Base-by-base conservation (phyloP, 495 filamentous ascomycete species). In the Penicillium turbatum region DNA sequence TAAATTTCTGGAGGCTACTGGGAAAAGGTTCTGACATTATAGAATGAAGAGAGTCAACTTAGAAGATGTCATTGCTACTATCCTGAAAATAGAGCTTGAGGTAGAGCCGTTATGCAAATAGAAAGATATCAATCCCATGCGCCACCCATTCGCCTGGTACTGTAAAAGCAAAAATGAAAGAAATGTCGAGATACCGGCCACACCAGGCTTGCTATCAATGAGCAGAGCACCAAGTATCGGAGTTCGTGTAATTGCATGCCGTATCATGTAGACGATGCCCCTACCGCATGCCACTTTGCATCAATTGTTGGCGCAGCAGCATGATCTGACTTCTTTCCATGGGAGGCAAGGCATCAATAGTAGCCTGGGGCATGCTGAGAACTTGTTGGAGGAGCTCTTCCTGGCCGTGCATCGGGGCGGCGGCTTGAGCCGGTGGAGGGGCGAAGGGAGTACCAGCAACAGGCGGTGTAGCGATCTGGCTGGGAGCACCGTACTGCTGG, bases 281-380 rank as follows among this genome's bases (percentile, higher is more conserved):
- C 50, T 59, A 75, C 46, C 74, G 66, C 72, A 75, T 72, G 7
- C 60, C 74, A 32, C 74, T 68, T 35, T 75, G 66, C 71, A 79
- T 71, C 39, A 82, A 63, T 55, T 81, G 78, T 57, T 81, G 76
- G 45, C 83, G 73, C 31, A 95, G 68, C 27, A 82, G 73, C 76
- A 95, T 78, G 43, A 95, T 84, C 67, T 96, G 90, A 36, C 77
- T 80, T 32, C 88, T 77, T 55, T 91, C 84, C 26, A 77, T 76
- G 16, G 88, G 85, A 6, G 86, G 84, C 15, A 96, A 70, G 38
- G 81, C 78, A 66, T 92, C 85, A 60, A 96, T 88, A 48, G 83
- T 78, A 49, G 86, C 79, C 56, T 87, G 84, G 10, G 89, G 79
- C 77, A 96, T 81, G 42, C 66, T 79, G 68, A 95, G 71, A 8